Evolutionary conservation across 1,284 basidiomycete species (phyloP).

Genomic region (Ceratobasidium sp.): DNA sequence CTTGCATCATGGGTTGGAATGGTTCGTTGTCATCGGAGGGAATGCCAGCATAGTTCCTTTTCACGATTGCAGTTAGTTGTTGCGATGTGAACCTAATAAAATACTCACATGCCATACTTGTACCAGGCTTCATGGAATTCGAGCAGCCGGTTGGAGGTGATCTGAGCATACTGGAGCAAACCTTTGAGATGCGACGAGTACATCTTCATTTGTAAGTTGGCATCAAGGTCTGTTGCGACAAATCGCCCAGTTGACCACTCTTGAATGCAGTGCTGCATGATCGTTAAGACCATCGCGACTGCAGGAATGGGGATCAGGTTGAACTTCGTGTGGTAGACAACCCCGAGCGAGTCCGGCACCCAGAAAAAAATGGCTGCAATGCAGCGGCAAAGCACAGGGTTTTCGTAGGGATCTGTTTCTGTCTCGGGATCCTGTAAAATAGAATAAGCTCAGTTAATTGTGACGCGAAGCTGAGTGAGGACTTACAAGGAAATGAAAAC

Average conservation of each 20-base stretch:
- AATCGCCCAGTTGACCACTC: constrained; percentile 10
- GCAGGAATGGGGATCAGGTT: constrained; percentile 6
- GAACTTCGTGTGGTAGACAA: not conserved
- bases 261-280: constrained; percentile 22
- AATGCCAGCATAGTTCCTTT: not conserved
- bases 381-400: not conserved
- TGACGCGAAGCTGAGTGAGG: too few relatives aligned
- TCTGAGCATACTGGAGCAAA: not conserved
- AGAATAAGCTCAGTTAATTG: not conserved
- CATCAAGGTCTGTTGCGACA: not conserved
- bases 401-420: not conserved
- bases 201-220: not conserved
- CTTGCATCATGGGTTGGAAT: not conserved
- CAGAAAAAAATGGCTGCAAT: constrained; percentile 3
- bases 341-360: not conserved
- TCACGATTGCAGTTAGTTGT: not conserved
- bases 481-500: not conserved
- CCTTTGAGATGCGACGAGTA: constrained; percentile 1
- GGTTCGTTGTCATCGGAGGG: not conserved
- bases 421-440: not conserved
- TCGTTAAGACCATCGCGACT: constrained; percentile 11
- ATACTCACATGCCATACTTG: constrained; percentile 11
- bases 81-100: not conserved
- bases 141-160: not conserved
- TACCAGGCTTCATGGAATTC: not conserved